A percentile compares a stretch with the other conserved stretches of the same genome.
Conservation (phyloP, 352 stramenopile species). For the Pythium pectinolyticum region DNA sequence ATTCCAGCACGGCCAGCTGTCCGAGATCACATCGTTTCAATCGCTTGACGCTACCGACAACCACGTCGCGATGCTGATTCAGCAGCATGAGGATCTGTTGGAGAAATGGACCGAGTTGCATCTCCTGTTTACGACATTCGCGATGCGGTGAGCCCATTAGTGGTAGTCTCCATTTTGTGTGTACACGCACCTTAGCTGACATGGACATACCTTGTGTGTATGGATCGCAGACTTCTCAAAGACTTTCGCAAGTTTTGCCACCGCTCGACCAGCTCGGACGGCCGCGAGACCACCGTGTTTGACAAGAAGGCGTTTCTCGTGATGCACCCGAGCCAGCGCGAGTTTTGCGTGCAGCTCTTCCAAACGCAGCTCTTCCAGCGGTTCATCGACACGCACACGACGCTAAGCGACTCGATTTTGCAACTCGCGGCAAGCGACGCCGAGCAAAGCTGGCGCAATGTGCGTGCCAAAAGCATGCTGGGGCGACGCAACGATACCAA, state of each 20-base stretch:
- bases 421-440: constrained; percentile 31
- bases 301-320: constrained; percentile 56
- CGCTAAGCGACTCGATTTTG: constrained; percentile 18
- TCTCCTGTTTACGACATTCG: constrained; percentile 50
- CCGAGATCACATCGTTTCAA: constrained; percentile 24
- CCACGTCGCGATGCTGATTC: constrained; percentile 31
- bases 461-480: constrained; percentile 46
- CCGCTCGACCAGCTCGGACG: constrained; percentile 12
- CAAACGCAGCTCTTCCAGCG: constrained; percentile 75
- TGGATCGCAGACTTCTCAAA: constrained; percentile 49
- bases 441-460: constrained; percentile 46
- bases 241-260: constrained; percentile 62
- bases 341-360: constrained; percentile 69
- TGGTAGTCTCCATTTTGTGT: not conserved
- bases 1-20: constrained; percentile 27
- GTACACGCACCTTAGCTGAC: too few species aligned
- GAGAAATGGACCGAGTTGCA: constrained; percentile 68
- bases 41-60: constrained; percentile 26
- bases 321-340: constrained; percentile 55
- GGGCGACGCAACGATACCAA: constrained; percentile 38
- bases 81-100: constrained; percentile 45
- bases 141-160: constrained; percentile 36
- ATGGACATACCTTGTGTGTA: not conserved
- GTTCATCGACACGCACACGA: constrained; percentile 50
- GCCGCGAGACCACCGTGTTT: constrained; percentile 34